Evolutionary conservation across 768 basidiomycete species (phyloP), one percentile per base, ranked within the genome.

Genomic region (Gautieria morchelliformis): DNA sequence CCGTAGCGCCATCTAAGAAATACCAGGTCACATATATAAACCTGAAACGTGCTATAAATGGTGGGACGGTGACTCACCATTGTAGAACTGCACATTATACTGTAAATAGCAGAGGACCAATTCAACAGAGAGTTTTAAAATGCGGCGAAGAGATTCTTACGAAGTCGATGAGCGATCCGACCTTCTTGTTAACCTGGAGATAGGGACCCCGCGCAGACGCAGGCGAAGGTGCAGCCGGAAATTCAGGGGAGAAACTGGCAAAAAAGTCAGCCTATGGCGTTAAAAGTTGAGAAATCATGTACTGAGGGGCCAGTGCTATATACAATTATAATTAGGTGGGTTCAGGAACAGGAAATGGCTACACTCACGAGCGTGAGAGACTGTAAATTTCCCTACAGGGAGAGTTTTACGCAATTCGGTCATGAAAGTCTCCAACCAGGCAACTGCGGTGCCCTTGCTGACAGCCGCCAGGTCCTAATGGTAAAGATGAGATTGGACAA

Each of bases 361-460:
- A n/a, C 17, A 64, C 76, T 64, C 67, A 79, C 78, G 81, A 53
- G 81, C 79, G 65, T 83, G 81, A 9, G 78, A 77, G 33, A 82
- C 58, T 53, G 82, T 76, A 61, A 75, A 82, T 47, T 67, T 68
- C 39, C 76, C 76, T 61, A 60, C 47, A 11, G 80, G 80, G 24
- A 83, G 75, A 53, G 74, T 68, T 3, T 64, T 59, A 11, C 81
- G 76, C 30, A 82, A 73, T 64, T 76, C 72, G 45, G 67, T 72
- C 1, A 80, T 83, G 66, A 82, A 82, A 20, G 68, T 74, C 27
- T 75, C 75, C 22, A 83, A 67, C 81, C 81, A 83, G 22, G 70
- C 68, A 73, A 77, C 63, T 11, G 64, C 68, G 22, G 39, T 63
- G 17, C 67, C 68, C 17, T 41, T 40, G 1, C 48, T 27, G 27